phyloP scores from a whole-genome alignment of 495 filamentous ascomycete species.

The Penicillium manginii region DNA sequence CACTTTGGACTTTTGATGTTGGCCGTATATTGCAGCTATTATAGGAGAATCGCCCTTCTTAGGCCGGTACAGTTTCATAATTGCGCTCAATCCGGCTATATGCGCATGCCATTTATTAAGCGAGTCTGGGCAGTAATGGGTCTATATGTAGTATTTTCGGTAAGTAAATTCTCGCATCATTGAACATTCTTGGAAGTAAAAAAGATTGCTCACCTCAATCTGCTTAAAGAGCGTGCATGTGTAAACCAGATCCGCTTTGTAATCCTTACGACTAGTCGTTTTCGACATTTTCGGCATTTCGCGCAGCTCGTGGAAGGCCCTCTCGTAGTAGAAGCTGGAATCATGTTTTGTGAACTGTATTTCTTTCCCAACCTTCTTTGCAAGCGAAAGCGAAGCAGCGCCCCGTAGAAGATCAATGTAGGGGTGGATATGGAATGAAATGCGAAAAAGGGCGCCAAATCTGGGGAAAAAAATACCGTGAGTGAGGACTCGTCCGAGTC shows the following conservation, averaged over 20 bases:
- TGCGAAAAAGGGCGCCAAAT: too few relatives aligned
- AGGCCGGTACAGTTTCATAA: slow-evolving; percentile 3
- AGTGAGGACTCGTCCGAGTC: too few relatives aligned
- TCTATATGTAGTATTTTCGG: background rate
- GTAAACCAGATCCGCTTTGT: slow-evolving; percentile 6
- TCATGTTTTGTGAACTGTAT: too few relatives aligned
- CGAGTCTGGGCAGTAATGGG: slow-evolving; percentile 4
- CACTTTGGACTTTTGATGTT: slow-evolving; percentile 9
- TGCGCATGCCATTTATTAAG: slow-evolving; percentile 2
- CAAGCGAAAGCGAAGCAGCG: too few relatives aligned
- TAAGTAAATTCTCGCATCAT: slow-evolving; percentile 2
- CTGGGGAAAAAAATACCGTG: too few relatives aligned
- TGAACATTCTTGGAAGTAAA: too few relatives aligned
- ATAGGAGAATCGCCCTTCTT: background rate
- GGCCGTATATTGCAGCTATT: background rate
- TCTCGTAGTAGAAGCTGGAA: background rate
- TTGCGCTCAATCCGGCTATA: slow-evolving; percentile 8
- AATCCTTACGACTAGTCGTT: slow-evolving; percentile 5
- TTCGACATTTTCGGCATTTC: slow-evolving; percentile 12
- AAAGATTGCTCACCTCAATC: slow-evolving; percentile 9
- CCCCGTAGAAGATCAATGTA: too few relatives aligned
- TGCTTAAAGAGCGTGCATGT: slow-evolving; percentile 10
- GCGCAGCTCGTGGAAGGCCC: slow-evolving; percentile 10
- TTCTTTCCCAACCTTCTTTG: too few relatives aligned
- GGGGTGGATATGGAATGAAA: too few relatives aligned